Evolutionary conservation across 2,329 filamentous ascomycete species (phyloP), one percentile per base, ranked within the genome.

Genomic region (Aspergillus persii): DNA sequence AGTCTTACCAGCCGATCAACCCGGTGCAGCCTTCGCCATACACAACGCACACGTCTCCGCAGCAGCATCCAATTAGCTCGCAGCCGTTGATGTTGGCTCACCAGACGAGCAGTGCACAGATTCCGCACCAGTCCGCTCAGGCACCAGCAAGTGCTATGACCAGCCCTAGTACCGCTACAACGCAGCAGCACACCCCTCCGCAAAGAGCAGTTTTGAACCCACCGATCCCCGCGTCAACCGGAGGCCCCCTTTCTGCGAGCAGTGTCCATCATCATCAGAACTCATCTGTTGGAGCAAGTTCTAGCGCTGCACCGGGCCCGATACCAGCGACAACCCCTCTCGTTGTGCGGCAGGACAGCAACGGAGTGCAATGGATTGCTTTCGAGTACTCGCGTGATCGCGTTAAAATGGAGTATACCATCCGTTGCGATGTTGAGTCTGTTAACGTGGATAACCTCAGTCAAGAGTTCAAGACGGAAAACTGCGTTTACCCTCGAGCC

Each of bases 361-460:
- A 96, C 66, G 95, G 95, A 8, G 94, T 98, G 6, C 95, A 98
- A 76, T 98, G 95, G 95, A 98, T 98, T 70, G 92, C 92, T 0
- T 99, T 98, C 63, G 95, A 99, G 76, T 99, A 99, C 75, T 98
- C 94, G 9, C 87, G 94, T 61, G 94, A 99, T 73, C 85, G 94
- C 50, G 93, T 98, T 66, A 99, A 99, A 86, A 96, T 98, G 92
- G 93, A 98, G 77, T 99, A 99, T 79, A 97, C 93, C 1, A 99
- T 99, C 69, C 89, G 95, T 54, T 98, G 95, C 74, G 95, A 98
- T 69, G 95, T 98, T 23, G 95, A 98, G 79, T 97, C 93, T 0
- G 92, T 99, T 62, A 92, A 93, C 71, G 92, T 94, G 49, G 92
- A 97, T 57, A 88, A 88, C 62, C 84, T 99, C 18, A 85, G 86